Conservation (phyloP, 2,329 filamentous ascomycete genomes). For the Davidsoniella neocaledoniae region DNA sequence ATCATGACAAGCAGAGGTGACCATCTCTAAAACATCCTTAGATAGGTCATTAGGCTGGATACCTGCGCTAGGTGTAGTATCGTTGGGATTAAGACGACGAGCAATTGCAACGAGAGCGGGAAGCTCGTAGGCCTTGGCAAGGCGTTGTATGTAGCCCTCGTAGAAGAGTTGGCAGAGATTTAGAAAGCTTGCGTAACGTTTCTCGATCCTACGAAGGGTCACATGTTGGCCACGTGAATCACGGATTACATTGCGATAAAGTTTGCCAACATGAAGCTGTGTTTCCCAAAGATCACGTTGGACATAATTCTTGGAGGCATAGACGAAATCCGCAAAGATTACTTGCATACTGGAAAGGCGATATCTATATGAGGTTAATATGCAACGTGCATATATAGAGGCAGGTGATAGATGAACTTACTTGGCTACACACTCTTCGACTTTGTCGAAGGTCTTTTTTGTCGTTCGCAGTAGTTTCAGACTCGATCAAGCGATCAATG, state of each 20-base stretch:
- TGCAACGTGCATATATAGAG: neutral
- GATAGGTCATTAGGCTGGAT: constrained; percentile 25
- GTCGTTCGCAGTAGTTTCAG: constrained; percentile 21
- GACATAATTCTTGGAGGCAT: constrained; percentile 43
- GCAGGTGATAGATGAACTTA: constrained; percentile 17
- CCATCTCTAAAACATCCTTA: constrained; percentile 34
- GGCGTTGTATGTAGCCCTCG: constrained; percentile 62
- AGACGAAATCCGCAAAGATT: constrained; percentile 56
- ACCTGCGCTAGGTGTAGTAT: neutral
- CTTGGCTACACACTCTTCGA: constrained; percentile 28
- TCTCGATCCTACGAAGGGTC: constrained; percentile 60
- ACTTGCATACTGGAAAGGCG: constrained; percentile 55
- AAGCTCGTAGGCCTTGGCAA: constrained; percentile 45
- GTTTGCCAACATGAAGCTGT: constrained; percentile 60
- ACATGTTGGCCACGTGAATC: constrained; percentile 21
- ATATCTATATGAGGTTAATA: constrained; percentile 11
- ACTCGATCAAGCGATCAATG: constrained; percentile 25
- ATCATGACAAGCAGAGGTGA: constrained; percentile 62
- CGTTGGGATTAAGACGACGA: constrained; percentile 5
- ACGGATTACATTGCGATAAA: constrained; percentile 33
- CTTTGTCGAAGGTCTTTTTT: constrained; percentile 26
- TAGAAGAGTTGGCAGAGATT: constrained; percentile 83
- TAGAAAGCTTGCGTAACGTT: constrained; percentile 68
- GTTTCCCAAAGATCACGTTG: constrained; percentile 63
- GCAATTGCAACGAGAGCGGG: constrained; percentile 30